These are phyloP conservation scores for Hyaloscypha finlandica DNA, from an alignment of 495 filamentous ascomycete species.

Conservation along the genomic window DNA sequence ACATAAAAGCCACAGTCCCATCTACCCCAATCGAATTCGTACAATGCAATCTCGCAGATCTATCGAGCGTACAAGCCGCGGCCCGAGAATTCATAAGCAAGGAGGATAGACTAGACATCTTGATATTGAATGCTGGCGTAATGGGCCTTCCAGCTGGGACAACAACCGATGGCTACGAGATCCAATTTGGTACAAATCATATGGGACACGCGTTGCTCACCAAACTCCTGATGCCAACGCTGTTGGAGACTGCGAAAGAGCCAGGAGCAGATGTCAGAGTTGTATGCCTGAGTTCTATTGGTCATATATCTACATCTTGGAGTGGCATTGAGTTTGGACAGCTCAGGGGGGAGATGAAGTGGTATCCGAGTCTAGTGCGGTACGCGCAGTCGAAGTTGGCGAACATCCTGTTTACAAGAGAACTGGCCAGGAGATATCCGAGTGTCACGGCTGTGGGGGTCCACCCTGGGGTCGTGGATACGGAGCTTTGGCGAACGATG, in stretches of 20 bases:
- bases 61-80: constrained; percentile 22
- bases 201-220: constrained; percentile 69
- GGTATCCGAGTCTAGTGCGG: constrained; percentile 36
- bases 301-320: constrained; percentile 38
- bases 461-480: constrained; percentile 64
- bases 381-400: constrained; percentile 72
- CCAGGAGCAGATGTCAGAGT: constrained; percentile 46
- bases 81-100: constrained; percentile 27
- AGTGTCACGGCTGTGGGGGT: constrained; percentile 56
- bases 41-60: constrained; percentile 30
- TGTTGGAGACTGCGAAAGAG: constrained; percentile 45
- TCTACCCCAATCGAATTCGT: constrained; percentile 23
- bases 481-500: constrained; percentile 16
- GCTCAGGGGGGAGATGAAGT: constrained; percentile 40
- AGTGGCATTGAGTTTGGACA: constrained; percentile 41
- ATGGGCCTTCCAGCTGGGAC: constrained; percentile 52
- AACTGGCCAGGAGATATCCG: constrained; percentile 61
- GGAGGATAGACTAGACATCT: constrained; percentile 47
- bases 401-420: constrained; percentile 63
- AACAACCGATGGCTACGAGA: constrained; percentile 64
- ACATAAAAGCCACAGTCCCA: constrained; percentile 47
- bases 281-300: constrained; percentile 41
- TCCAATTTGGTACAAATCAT: constrained; percentile 70
- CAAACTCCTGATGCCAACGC: constrained; percentile 60
- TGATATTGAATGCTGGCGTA: constrained; percentile 72